Percentiles rank a stretch among this genome's conserved stretches.
Conservation (phyloP, 768 basidiomycete genomes). For the Tricholoma furcatifolium region DNA sequence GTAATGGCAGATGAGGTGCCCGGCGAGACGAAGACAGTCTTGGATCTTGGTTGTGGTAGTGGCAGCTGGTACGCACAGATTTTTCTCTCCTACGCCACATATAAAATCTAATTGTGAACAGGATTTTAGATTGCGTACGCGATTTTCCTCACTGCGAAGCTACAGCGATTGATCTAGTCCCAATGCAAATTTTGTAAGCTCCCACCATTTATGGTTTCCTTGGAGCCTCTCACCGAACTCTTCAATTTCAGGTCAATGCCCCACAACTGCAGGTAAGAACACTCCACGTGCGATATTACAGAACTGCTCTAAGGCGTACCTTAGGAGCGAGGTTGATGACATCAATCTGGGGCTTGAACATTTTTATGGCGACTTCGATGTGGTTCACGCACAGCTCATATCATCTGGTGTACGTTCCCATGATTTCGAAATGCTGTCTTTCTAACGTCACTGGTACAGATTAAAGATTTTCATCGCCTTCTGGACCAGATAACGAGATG, state of each 20-base stretch:
- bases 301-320: slow-evolving; percentile 7
- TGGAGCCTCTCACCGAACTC: slow-evolving; percentile 16
- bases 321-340: slow-evolving; percentile 80
- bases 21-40: slow-evolving; percentile 57
- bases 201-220: slow-evolving; percentile 5
- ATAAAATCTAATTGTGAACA: slow-evolving; percentile 23
- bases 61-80: slow-evolving; percentile 60
- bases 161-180: slow-evolving; percentile 78
- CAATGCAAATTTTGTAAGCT: slow-evolving; percentile 71
- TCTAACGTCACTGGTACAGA: slow-evolving; percentile 31
- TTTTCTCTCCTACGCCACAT: background rate
- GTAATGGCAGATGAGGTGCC: slow-evolving; percentile 59
- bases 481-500: slow-evolving; percentile 67
- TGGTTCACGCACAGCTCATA: slow-evolving; percentile 71
- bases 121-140: slow-evolving; percentile 74
- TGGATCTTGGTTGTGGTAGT: slow-evolving; percentile 81
- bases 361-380: slow-evolving; percentile 76
- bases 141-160: slow-evolving; percentile 69
- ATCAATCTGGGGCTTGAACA: slow-evolving; percentile 84
- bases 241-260: slow-evolving; percentile 54
- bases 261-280: slow-evolving; percentile 59
- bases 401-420: slow-evolving; percentile 63
- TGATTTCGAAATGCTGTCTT: slow-evolving; percentile 13
- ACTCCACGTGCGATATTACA: background rate
- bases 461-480: slow-evolving; percentile 62